A percentile compares a stretch with the other conserved stretches of the same genome.
phyloP scores from a whole-genome alignment of 257 asterid genomes.

The Nicotiana tabacum region DNA sequence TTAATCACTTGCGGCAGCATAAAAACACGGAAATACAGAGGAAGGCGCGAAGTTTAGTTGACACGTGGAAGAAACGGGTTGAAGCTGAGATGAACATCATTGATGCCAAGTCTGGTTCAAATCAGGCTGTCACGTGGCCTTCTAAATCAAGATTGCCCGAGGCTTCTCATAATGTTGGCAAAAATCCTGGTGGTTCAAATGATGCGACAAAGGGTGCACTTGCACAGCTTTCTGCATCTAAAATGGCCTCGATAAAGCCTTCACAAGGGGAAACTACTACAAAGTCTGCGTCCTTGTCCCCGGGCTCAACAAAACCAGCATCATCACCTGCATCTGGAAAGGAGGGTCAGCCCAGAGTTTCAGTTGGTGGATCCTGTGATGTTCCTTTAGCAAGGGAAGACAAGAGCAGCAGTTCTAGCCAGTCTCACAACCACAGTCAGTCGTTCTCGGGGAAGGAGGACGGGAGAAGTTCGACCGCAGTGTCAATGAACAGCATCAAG shows the following conservation, averaged over 20 bases:
- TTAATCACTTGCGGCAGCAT: conserved; percentile 77
- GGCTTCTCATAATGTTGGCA: conserved; percentile 48
- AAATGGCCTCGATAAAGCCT: conserved; percentile 42
- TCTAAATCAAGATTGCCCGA: conserved; percentile 74
- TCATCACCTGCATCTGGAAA: conserved; percentile 47
- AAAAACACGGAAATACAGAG: conserved; percentile 76
- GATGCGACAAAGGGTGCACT: conserved; percentile 59
- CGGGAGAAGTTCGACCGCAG: conserved; percentile 47
- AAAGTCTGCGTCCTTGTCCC: conserved; percentile 64
- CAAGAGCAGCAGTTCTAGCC: conserved; percentile 73
- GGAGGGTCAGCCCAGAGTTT: conserved; percentile 45
- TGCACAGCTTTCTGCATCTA: conserved; percentile 48
- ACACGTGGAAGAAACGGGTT: conserved; percentile 95
- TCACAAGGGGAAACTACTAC: conserved; percentile 54
- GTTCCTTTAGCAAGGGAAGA: conserved; percentile 57
- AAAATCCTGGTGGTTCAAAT: conserved; percentile 43
- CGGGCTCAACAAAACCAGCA: conserved; percentile 47
- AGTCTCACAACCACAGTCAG: conserved; percentile 54
- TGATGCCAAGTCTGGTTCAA: conserved; percentile 59
- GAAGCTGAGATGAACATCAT: conserved; percentile 79
- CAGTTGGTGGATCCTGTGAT: conserved; percentile 44
- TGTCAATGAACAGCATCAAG: conserved; percentile 41
- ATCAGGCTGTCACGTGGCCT: conserved; percentile 47
- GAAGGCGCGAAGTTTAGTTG: conserved; percentile 83
- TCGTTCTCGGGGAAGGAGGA: conserved; percentile 59